phyloP scores from a whole-genome alignment of 306 rosid species.

The Arachis stenosperma region DNA sequence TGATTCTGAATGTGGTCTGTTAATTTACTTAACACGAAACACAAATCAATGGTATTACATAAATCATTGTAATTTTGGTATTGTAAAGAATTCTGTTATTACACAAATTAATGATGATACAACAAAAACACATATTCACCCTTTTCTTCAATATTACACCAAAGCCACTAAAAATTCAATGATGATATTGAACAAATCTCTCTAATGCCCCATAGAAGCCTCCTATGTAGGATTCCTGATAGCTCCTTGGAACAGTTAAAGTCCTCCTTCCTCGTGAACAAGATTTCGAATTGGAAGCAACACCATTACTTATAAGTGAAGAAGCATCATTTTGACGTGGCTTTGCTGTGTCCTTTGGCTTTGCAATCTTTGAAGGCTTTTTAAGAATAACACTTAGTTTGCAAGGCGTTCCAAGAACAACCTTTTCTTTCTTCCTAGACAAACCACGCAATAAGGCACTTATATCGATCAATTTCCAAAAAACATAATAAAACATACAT shows the following conservation, averaged over 20 bases:
- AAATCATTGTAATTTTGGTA: too few relatives aligned
- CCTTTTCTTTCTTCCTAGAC: conserved; percentile 54
- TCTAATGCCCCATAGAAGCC: too few relatives aligned
- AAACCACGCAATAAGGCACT: conserved; percentile 41
- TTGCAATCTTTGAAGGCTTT: conserved; percentile 42
- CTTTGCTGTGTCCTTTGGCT: conserved; percentile 51
- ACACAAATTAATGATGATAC: too few relatives aligned
- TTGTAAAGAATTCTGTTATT: too few relatives aligned
- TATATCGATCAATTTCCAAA: conserved; percentile 2
- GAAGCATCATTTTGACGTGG: conserved; percentile 38
- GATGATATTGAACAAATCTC: too few relatives aligned
- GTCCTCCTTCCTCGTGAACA: conserved; percentile 53
- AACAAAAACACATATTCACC: too few relatives aligned
- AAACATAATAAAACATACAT: neutral
- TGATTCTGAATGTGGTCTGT: too few relatives aligned
- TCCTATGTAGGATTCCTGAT: too few relatives aligned
- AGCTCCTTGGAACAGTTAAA: conserved; percentile 58
- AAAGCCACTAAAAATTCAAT: too few relatives aligned
- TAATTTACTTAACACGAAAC: too few relatives aligned
- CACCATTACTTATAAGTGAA: conserved; percentile 10
- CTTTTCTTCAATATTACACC: too few relatives aligned
- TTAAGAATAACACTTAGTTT: conserved; percentile 52
- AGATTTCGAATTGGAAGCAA: conserved; percentile 29
- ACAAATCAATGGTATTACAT: too few relatives aligned
- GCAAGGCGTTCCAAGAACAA: conserved; percentile 38